Base-by-base conservation (phyloP, 305 asterid species). In the Ajuga reptans region DNA sequence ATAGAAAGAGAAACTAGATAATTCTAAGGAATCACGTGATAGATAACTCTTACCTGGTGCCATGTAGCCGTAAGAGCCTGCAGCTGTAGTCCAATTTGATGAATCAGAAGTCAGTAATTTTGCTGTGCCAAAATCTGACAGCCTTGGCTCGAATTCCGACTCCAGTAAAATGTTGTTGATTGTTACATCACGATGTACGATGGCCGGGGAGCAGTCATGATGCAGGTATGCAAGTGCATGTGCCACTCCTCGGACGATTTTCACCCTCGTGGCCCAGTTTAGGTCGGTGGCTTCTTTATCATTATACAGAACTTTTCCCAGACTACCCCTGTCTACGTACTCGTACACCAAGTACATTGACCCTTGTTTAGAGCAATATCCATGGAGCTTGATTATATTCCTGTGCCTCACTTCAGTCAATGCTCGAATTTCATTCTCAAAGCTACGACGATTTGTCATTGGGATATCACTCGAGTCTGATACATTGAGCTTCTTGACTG, bases 191-290 rank as follows among this genome's bases (percentile, higher is more conserved):
- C 98, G 80, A 72, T 92, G 98, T 36, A 89, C 96, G 33, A 87
- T 81, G 53, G 96, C 78, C 0, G 92, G 92, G 61, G 86, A 75
- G 85, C 98, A 87, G 68, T 92, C 96, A 62, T 87, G 87, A 65
- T 92, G 98, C 79, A 92, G 84, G 87, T 92, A 92, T 51, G 98
- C 89, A 18, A 91, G 95, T 18, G 98, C 96, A 70, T 92, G 91
- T 55, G 96, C 96, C 74, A 92, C 75, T 64, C 98, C 98, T 73
- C 64, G 87, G 47, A 92, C 83, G 12, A 92, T 87, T 47, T 69
- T 85, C 45, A 89, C 84, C 82, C 98, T 87, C 15, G 69, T 73
- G 0, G 68, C 69, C 98, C 96, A 92, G 76, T 67, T 75, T 43
- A 92, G 72, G 27, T 86, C 84, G 8, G 55, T 2, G 69, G 87